Evolutionary conservation across 352 stramenopile species (phyloP), one percentile per base, ranked within the genome.

Genomic region (Phytophthora constricta): DNA sequence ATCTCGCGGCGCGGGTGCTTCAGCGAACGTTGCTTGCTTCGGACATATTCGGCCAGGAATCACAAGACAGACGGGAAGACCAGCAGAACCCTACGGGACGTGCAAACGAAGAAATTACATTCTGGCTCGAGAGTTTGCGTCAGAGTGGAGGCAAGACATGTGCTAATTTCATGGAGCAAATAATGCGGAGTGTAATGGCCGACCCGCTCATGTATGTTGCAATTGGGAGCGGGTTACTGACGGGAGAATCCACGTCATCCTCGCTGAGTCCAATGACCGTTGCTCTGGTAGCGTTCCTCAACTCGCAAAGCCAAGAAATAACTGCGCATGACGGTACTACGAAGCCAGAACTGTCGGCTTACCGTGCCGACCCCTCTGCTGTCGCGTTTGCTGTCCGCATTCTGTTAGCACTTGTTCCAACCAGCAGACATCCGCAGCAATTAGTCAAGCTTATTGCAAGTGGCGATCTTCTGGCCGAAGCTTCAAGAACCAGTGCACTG

Each of bases 121-220:
- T 91, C 4, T 95, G 84, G 87, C 69, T 93, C 5, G 79, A 92
- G 33, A 84, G 76, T 68, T 57, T 95, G 58, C 52, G 65, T 5
- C 63, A 73, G 5, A 63, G 76, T 34, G 80, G 79, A 10, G 45
- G 53, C 26, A 58, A 56, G 26, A 33, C 20, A 1, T 88, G 81
- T 50, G 81, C 72, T 17, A 46, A 56, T 16, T 90, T 92, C 54
- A 65, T 73, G 5, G 82, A 92, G 26, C 41, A 68, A 26, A 49
- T 92, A 5, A 58, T 79, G 26, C 76, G 80, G 49, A 60, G 50
- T 26, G 79, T 86, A 26, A 66, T 82, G 43, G 55, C 63, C 7
- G 79, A 92, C 50, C 79, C 81, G 11, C 81, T 90, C 26, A 39
- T 70, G 45, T 90, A 79, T 61, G 49, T 87, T 19, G 59, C 70